These are phyloP conservation scores for Amoebophrya sp. DNA, from an alignment of 169 alveolate genomes.

Conservation along the genomic window DNA sequence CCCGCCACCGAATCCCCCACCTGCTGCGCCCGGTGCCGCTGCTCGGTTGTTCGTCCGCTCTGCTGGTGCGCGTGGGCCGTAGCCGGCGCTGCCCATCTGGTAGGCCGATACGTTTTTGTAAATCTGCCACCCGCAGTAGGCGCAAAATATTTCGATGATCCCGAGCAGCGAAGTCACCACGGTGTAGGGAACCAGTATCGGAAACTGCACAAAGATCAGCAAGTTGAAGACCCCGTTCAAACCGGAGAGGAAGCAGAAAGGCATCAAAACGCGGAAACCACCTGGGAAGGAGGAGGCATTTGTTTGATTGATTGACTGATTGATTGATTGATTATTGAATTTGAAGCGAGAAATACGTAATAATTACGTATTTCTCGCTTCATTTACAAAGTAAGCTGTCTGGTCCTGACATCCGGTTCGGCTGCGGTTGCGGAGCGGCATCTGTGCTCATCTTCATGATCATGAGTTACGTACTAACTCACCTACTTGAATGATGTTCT, in stretches of 20 bases:
- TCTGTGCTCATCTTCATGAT: too few relatives aligned
- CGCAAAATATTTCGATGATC: neutral
- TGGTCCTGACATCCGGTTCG: too few relatives aligned
- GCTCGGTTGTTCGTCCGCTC: too few relatives aligned
- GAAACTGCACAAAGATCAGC: neutral
- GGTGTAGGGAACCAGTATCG: neutral
- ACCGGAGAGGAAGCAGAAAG: neutral
- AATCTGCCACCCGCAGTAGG: neutral
- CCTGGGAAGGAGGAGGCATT: too few relatives aligned
- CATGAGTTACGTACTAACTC: too few relatives aligned
- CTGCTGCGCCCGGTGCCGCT: neutral
- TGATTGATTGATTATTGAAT: too few relatives aligned
- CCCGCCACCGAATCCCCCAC: neutral
- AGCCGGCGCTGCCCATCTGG: neutral
- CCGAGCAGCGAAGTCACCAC: neutral
- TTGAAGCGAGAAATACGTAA: too few relatives aligned
- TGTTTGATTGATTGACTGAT: too few relatives aligned
- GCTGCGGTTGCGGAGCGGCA: too few relatives aligned
- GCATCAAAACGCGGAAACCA: neutral
- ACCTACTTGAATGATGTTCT: too few relatives aligned
- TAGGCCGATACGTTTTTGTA: neutral
- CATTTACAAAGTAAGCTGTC: too few relatives aligned
- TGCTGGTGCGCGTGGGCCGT: neutral
- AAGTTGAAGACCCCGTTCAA: neutral
- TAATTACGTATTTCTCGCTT: too few relatives aligned